These are phyloP conservation scores for Backusella psychrophila DNA, from an alignment of 192 early-diverging fungal species.

Conservation along the genomic window DNA sequence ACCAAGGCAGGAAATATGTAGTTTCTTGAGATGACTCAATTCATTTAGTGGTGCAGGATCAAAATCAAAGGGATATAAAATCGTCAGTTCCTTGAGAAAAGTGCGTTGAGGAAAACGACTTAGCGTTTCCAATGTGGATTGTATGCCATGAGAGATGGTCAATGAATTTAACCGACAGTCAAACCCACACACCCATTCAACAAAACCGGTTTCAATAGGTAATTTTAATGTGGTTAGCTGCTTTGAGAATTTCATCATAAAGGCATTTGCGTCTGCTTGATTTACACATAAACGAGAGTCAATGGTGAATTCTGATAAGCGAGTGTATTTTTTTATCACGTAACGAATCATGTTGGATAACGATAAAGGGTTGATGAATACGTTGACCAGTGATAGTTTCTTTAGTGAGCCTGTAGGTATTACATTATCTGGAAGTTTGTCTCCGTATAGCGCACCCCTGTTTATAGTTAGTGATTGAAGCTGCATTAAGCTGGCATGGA, in stretches of 20 bases:
- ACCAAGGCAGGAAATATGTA: neutral
- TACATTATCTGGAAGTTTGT: neutral
- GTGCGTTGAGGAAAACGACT: neutral
- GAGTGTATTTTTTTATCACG: neutral
- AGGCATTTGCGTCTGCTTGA: neutral
- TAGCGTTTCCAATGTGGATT: neutral
- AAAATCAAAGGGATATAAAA: neutral
- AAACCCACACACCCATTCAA: neutral
- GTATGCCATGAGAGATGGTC: neutral
- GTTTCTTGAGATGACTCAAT: neutral
- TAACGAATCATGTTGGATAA: neutral
- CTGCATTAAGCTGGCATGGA: neutral
- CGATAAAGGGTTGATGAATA: neutral
- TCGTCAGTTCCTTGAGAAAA: neutral
- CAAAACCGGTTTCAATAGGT: neutral
- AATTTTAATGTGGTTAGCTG: neutral
- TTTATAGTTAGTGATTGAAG: neutral
- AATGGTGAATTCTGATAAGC: neutral
- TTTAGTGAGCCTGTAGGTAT: neutral
- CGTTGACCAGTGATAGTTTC: neutral
- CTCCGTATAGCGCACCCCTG: neutral
- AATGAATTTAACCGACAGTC: neutral
- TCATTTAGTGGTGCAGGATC: neutral
- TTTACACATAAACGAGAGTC: neutral
- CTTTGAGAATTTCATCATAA: neutral